Base-by-base conservation (phyloP, 441 rosid genomes). In the Theobroma grandiflorum region DNA sequence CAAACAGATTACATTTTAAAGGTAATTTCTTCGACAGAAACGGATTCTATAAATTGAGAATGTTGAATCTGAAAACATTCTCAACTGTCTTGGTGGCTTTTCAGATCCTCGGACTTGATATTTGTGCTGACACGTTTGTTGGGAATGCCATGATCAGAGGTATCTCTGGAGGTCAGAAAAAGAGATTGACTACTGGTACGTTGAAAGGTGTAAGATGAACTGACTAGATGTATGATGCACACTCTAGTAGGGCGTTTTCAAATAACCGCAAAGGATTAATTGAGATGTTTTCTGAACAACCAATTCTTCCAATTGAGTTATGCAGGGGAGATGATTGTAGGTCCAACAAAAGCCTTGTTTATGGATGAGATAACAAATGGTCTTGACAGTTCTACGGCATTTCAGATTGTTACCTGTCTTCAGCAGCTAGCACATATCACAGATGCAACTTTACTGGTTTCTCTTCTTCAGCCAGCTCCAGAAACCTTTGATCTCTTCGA, bases 341-440 rank as follows among this genome's bases (percentile, higher is more conserved):
- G 92, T 67, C 94, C 95, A 0, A 88, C 88, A 73, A 88, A 86
- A 84, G 91, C 92, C 55, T 58, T 89, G 26, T 88, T 92, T 66
- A 89, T 92, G 96, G 96, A 92, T 74, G 94, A 89, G 80, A 90
- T 92, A 85, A 86, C 96, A 14, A 90, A 89, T 31, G 96, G 93
- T 40, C 81, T 90, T 73, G 94, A 92, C 85, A 90, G 93, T 81
- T 89, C 96, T 8, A 92, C 94, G 0, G 89, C 96, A 67, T 90
- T 82, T 81, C 96, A 89, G 84, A 89, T 92, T 67, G 86, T 90
- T 52, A 77, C 89, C 8, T 92, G 87, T 82, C 89, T 92, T 61
- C 91, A 89, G 85, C 95, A 90, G 67, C 78, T 86, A 59, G 92
- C 85, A 43, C 96, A 90, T 71, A 83, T 90, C 65, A 71, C 89